Conservation (phyloP, 805 yeast species). For the Kockiozyma suomiensis region DNA sequence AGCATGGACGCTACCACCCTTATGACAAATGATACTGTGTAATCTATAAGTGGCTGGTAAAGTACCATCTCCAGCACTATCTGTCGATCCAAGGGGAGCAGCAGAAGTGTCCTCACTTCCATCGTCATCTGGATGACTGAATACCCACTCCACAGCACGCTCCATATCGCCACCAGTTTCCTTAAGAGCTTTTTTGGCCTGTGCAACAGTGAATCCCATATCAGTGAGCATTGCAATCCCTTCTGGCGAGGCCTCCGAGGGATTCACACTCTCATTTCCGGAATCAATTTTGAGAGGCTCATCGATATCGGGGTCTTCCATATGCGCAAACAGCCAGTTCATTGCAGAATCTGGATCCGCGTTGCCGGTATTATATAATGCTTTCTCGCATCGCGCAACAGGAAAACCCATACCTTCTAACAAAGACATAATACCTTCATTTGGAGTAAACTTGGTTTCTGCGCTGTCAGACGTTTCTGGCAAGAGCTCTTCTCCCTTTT, state of each 20-base stretch:
- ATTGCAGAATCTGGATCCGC: slow-evolving; percentile 67
- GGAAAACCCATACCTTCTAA: slow-evolving; percentile 89
- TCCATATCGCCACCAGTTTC: slow-evolving; percentile 63
- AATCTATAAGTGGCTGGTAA: slow-evolving; percentile 51
- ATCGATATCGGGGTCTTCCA: slow-evolving; percentile 83
- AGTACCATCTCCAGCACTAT: slow-evolving; percentile 28
- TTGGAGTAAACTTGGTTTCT: slow-evolving; percentile 51
- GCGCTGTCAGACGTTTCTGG: slow-evolving; percentile 42
- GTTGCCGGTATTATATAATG: slow-evolving; percentile 74
- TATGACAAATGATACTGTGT: slow-evolving; percentile 77
- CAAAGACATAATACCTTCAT: slow-evolving; percentile 55
- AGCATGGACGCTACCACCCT: slow-evolving; percentile 85
- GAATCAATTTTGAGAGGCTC: slow-evolving; percentile 50
- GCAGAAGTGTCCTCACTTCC: slow-evolving; percentile 35
- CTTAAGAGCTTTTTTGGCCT: slow-evolving; percentile 73
- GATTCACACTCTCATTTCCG: background rate
- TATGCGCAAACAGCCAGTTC: slow-evolving; percentile 87
- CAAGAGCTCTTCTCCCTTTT: slow-evolving; percentile 47
- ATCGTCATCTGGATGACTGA: slow-evolving; percentile 67
- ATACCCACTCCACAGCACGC: slow-evolving; percentile 89
- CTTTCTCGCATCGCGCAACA: slow-evolving; percentile 62
- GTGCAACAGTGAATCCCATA: slow-evolving; percentile 76
- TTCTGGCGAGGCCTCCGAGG: slow-evolving; percentile 39
- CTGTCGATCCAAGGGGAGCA: slow-evolving; percentile 22
- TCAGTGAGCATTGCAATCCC: slow-evolving; percentile 53